Evolutionary conservation across 2,329 filamentous ascomycete genomes (phyloP), one percentile per base, ranked within the genome.

Genomic region (Stemphylium beticola): DNA sequence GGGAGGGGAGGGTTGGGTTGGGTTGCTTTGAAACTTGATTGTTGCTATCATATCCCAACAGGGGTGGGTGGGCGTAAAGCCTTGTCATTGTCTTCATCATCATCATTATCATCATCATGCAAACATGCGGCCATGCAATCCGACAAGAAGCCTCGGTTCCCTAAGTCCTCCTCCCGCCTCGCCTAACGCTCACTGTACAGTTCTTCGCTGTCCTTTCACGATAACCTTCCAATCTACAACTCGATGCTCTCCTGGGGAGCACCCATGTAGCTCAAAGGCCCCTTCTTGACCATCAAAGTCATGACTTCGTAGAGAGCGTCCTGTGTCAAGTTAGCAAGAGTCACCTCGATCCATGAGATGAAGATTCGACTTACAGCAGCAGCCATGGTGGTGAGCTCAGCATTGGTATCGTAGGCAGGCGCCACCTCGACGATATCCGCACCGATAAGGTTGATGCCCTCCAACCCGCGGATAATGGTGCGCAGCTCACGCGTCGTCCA

Each of bases 211-310:
- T 37, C 11, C 5, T 29, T 36, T 29, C 10, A 12, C n/a, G 12
- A 15, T 14, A 15, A 11, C 12, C 12, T 8, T 11, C 5, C 11
- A 2, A 17, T 36, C 17, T 55, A 55, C 47, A 74, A 59, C 60
- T 74, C 70, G 8, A 67, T 57, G 1, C 46, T 57, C 48, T 67
- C 64, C 50, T 68, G 66, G 34, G 71, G 67, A 47, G 65, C 58
- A 2, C 66, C 67, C 73, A 80, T 79, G 33, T 79, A 71, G 64
- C 83, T 88, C 60, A 91, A 76, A 0, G 88, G 88, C 0, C 89
- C 90, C 65, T 86, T 87, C 82, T 92, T 91, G 14, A 92, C 88
- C 89, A 92, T 93, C 57, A 93, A 82, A 11, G 85, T 90, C 84
- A 92, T 89, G 42, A 93, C 85, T 75, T 93, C 89, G 68, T 89